phyloP scores from a whole-genome alignment of 768 basidiomycete species.

The Goffeauzyma gilvescens region DNA sequence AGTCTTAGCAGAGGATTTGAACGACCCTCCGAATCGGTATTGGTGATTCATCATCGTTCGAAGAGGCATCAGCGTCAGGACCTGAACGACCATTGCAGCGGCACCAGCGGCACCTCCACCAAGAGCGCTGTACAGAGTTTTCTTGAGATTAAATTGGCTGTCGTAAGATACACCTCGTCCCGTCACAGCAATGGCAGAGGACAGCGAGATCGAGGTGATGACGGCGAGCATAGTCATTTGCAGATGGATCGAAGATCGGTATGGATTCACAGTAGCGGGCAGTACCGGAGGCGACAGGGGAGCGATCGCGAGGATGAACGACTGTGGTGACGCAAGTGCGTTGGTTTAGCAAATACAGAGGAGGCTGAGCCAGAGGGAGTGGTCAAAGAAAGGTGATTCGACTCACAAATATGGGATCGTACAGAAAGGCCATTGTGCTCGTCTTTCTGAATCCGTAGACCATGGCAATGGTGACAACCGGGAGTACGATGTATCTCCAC shows the following conservation, averaged over 20 bases:
- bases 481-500: constrained; percentile 23
- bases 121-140: constrained; percentile 59
- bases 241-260: constrained; percentile 20
- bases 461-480: constrained; percentile 18
- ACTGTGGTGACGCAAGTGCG: too few species aligned
- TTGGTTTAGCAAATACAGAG: too few species aligned
- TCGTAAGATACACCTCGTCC: constrained; percentile 25
- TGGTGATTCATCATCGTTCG: constrained; percentile 97
- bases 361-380: too few species aligned
- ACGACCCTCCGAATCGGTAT: constrained; percentile 51
- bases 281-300: constrained; percentile 20
- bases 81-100: constrained; percentile 81
- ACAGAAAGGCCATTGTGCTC: constrained; percentile 20
- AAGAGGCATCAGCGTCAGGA: constrained; percentile 78
- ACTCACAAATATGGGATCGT: constrained; percentile 29
- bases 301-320: constrained; percentile 21
- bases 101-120: constrained; percentile 85
- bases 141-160: constrained; percentile 54
- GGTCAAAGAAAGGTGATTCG: too few species aligned
- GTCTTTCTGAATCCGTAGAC: constrained; percentile 22
- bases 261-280: constrained; percentile 14
- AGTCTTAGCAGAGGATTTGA: constrained; percentile 44
- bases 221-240: constrained; percentile 16
- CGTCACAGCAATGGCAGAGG: constrained; percentile 17
- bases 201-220: constrained; percentile 18